These are phyloP conservation scores for Phytophthora brassicae DNA, from an alignment of 352 stramenopile genomes.

Conservation along the genomic window DNA sequence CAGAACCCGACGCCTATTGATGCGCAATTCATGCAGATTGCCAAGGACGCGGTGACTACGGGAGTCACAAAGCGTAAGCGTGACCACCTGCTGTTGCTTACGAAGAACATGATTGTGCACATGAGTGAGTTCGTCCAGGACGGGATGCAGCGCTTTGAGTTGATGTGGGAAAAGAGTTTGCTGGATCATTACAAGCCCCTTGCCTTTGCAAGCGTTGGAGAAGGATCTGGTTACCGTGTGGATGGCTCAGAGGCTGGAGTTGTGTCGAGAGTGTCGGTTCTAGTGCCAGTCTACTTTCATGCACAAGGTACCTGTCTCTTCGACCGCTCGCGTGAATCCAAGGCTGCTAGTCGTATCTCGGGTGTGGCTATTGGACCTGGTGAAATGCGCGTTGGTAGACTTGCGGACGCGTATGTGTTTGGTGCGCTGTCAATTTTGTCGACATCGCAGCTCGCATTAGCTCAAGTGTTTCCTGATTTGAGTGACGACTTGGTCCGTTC, in stretches of 20 bases:
- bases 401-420: slow-evolving; percentile 82
- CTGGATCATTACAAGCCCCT: slow-evolving; percentile 81
- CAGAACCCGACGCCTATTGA: slow-evolving; percentile 52
- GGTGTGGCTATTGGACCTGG: slow-evolving; percentile 69
- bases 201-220: slow-evolving; percentile 67
- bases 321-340: slow-evolving; percentile 65
- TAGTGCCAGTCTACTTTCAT: slow-evolving; percentile 80
- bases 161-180: slow-evolving; percentile 86
- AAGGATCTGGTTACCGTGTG: slow-evolving; percentile 70
- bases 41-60: slow-evolving; percentile 64
- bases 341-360: slow-evolving; percentile 46
- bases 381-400: slow-evolving; percentile 59
- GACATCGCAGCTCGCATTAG: slow-evolving; percentile 71
- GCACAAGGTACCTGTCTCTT: slow-evolving; percentile 80
- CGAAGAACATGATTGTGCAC: slow-evolving; percentile 85
- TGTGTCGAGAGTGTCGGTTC: slow-evolving; percentile 70
- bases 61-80: slow-evolving; percentile 65
- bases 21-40: slow-evolving; percentile 61
- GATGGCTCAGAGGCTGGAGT: slow-evolving; percentile 55
- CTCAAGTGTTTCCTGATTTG: slow-evolving; percentile 71
- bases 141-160: slow-evolving; percentile 74
- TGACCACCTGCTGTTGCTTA: slow-evolving; percentile 76
- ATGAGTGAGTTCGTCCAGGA: slow-evolving; percentile 85
- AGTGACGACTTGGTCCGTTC: slow-evolving; percentile 58
- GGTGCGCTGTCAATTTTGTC: slow-evolving; percentile 81